Percentiles rank a stretch among this genome's conserved stretches.
Conservation (phyloP, 768 basidiomycete genomes). For the Lentinus brumalis region DNA sequence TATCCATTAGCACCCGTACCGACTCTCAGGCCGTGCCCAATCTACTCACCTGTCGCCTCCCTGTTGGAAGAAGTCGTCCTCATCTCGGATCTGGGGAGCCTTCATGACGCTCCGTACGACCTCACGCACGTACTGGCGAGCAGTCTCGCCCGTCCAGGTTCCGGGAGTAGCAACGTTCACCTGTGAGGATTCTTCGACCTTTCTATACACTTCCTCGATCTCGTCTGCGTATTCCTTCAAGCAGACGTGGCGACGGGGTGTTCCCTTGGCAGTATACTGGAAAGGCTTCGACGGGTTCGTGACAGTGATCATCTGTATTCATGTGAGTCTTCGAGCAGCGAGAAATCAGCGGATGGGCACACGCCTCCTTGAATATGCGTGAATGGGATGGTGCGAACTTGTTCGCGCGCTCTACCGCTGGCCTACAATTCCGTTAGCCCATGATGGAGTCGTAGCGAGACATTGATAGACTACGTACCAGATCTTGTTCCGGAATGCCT, state of each 20-base stretch:
- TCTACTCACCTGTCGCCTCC: conserved; percentile 41
- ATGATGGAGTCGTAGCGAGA: neutral
- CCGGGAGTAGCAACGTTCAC: conserved; percentile 31
- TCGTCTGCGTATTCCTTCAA: conserved; percentile 40
- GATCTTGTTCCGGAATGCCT: conserved; percentile 38
- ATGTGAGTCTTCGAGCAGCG: no score
- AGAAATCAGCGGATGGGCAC: neutral
- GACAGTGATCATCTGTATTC: conserved; percentile 36
- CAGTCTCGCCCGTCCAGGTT: conserved; percentile 27
- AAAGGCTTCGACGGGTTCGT: conserved; percentile 34
- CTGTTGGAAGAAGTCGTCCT: conserved; percentile 41
- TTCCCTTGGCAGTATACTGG: conserved; percentile 35
- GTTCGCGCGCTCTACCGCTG: conserved; percentile 42
- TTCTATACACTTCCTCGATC: conserved; percentile 40
- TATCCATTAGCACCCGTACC: neutral
- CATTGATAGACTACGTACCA: conserved; percentile 28
- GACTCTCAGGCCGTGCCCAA: no score
- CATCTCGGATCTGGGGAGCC: conserved; percentile 28
- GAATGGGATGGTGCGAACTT: conserved; percentile 46
- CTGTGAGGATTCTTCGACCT: conserved; percentile 36
- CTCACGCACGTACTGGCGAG: conserved; percentile 33
- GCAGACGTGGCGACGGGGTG: conserved; percentile 30
- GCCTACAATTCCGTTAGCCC: conserved; percentile 3
- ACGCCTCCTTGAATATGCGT: conserved; percentile 49
- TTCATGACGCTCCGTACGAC: conserved; percentile 39